Percentiles rank a stretch among this genome's conserved stretches.
phyloP scores from a whole-genome alignment of 306 rosid species.

The Acacia crassicarpa region DNA sequence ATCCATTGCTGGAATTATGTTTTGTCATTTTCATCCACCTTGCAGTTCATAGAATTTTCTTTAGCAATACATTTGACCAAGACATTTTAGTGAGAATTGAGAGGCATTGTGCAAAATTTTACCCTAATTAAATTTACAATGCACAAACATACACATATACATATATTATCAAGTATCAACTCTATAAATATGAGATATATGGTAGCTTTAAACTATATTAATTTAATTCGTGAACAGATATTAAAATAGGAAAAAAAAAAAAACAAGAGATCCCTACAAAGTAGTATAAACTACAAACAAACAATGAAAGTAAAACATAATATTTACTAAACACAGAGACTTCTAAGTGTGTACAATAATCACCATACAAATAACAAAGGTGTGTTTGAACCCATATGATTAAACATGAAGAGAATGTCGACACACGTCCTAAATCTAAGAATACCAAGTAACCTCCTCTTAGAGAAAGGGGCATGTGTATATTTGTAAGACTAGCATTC shows the following conservation, averaged over 20 bases:
- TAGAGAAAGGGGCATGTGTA: conserved; percentile 7
- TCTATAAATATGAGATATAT: neutral
- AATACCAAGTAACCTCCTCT: neutral
- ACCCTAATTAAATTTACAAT: neutral
- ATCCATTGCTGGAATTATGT: neutral
- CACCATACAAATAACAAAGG: neutral
- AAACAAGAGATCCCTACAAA: neutral
- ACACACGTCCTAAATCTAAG: conserved; percentile 8
- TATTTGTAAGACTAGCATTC: conserved; percentile 3
- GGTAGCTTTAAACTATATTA: neutral
- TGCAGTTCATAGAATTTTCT: neutral
- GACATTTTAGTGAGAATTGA: neutral
- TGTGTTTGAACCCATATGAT: neutral
- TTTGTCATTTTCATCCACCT: neutral
- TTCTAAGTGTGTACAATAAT: neutral
- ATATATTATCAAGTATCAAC: neutral
- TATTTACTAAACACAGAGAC: neutral
- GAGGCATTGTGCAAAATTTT: neutral
- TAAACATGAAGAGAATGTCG: neutral
- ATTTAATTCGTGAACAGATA: neutral
- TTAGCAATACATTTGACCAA: neutral
- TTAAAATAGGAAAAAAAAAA: neutral
- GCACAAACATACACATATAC: neutral
- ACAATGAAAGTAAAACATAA: neutral
- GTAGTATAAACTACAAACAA: neutral